These are phyloP conservation scores for Kodamaea kaohsiungensis DNA, from an alignment of 805 yeast species.

Conservation along the genomic window DNA sequence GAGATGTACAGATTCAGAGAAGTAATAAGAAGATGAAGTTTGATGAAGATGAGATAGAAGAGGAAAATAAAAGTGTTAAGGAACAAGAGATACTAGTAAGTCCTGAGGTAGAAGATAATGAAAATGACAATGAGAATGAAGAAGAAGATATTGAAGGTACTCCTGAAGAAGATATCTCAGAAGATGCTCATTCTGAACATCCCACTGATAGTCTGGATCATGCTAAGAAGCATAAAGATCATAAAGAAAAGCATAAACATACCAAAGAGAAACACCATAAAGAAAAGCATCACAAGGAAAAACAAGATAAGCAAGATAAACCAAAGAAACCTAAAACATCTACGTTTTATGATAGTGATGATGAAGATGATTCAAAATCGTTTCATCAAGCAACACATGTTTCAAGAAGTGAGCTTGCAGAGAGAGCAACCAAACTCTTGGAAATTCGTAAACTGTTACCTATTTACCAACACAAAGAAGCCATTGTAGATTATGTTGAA, in stretches of 20 bases:
- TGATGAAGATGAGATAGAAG: conserved; percentile 11
- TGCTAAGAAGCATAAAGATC: background rate
- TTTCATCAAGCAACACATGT: conserved; percentile 11
- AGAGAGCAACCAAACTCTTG: conserved; percentile 47
- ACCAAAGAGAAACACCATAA: background rate
- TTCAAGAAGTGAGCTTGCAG: conserved; percentile 30
- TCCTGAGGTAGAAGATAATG: background rate
- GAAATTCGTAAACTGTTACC: conserved; percentile 64
- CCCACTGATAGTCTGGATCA: background rate
- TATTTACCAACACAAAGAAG: conserved; percentile 68
- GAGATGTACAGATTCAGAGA: conserved; percentile 14
- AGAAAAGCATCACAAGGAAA: background rate
- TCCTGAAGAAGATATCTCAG: background rate
- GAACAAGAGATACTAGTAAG: background rate
- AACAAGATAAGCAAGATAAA: background rate
- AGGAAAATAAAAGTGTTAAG: background rate
- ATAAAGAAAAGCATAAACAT: background rate
- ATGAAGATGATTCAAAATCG: conserved; percentile 14
- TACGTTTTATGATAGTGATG: conserved; percentile 13
- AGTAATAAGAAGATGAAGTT: conserved; percentile 18
- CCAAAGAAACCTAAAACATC: background rate
- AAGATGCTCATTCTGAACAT: too few species aligned
- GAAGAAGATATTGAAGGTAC: too few species aligned
- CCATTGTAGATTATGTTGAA: conserved; percentile 55
- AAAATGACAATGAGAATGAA: background rate